These are phyloP conservation scores for Candida incommunis DNA, from an alignment of 805 yeast species.

Conservation along the genomic window DNA sequence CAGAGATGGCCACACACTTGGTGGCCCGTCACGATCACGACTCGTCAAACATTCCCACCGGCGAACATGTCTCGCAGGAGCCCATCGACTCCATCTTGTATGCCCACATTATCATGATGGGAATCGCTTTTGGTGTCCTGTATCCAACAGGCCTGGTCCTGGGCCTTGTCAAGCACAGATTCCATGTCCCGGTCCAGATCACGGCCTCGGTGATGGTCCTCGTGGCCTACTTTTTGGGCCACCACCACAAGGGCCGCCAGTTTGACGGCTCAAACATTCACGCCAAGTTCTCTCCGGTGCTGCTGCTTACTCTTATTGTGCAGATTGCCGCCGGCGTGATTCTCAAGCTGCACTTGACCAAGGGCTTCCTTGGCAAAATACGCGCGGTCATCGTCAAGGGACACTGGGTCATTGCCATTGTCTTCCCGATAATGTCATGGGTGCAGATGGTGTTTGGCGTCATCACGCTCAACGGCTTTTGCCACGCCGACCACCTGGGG, in stretches of 20 bases:
- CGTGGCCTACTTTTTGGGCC: constrained; percentile 26
- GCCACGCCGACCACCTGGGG: constrained; percentile 72
- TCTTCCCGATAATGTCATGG: constrained; percentile 46
- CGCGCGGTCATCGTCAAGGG: constrained; percentile 16
- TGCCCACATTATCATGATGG: constrained; percentile 22
- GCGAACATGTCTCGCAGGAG: constrained; percentile 12
- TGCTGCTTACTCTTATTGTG: constrained; percentile 17
- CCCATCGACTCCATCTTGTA: constrained; percentile 12
- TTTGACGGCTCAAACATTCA: constrained; percentile 21
- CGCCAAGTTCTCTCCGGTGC: constrained; percentile 22
- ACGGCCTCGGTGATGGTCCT: constrained; percentile 21
- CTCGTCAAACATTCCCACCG: constrained; percentile 12
- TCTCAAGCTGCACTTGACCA: constrained; percentile 23
- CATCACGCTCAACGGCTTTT: constrained; percentile 74
- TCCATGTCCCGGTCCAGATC: constrained; percentile 24
- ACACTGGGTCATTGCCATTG: constrained; percentile 20
- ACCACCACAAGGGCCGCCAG: constrained; percentile 23
- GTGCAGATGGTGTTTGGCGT: constrained; percentile 70
- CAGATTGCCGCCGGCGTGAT: constrained; percentile 24
- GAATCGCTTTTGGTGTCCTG: constrained; percentile 24
- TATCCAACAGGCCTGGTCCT: constrained; percentile 27
- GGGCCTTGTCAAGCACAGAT: constrained; percentile 23
- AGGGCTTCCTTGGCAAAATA: constrained; percentile 22
- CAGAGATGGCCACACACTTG: background rate
- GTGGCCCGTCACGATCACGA: constrained; percentile 12